Evolutionary conservation across 1,284 basidiomycete species (phyloP).

Genomic region (Pascua guehoae): DNA sequence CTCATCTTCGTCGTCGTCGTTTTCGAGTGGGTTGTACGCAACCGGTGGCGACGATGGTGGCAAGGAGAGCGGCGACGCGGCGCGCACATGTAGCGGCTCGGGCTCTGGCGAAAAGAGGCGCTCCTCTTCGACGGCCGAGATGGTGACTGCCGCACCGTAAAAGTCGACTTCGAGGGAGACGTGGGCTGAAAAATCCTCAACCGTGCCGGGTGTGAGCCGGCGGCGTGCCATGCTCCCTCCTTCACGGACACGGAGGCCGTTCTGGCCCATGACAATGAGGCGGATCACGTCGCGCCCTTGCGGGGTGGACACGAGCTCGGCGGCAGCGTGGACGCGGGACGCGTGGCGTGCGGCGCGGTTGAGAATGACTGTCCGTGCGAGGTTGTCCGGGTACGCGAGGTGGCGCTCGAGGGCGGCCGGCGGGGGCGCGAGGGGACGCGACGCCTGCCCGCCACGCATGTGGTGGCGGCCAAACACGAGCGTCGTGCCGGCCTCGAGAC

Average conservation of each 20-base stretch:
- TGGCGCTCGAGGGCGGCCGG: constrained; percentile 2
- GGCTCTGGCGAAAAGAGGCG: constrained; percentile 10
- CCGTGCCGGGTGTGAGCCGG: constrained; percentile 11
- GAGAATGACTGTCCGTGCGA: constrained; percentile 30
- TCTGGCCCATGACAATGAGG: constrained; percentile 45
- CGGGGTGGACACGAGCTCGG: constrained; percentile 24
- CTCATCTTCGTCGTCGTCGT: constrained; percentile 8
- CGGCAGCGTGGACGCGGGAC: constrained; percentile 39
- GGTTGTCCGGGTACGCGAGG: constrained; percentile 11
- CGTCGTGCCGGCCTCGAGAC: constrained; percentile 20
- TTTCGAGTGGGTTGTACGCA: constrained; percentile 11
- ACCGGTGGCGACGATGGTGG: constrained; percentile 20
- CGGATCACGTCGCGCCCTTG: constrained; percentile 16
- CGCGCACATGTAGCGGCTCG: not conserved
- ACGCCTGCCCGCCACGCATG: constrained; percentile 3
- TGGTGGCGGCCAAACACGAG: constrained; percentile 42
- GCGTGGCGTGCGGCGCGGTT: constrained; percentile 41
- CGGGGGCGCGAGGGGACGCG: not conserved
- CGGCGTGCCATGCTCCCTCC: not conserved
- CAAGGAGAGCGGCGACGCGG: constrained; percentile 12
- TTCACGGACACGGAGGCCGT: constrained; percentile 36
- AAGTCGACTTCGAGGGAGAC: constrained; percentile 35
- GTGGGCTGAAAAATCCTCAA: constrained; percentile 7
- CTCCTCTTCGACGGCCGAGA: constrained; percentile 17
- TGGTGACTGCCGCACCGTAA: constrained; percentile 33